Percentiles rank a stretch among this genome's conserved stretches.
Conservation (phyloP, 169 alveolate species). For the Besnoitia besnoiti region DNA sequence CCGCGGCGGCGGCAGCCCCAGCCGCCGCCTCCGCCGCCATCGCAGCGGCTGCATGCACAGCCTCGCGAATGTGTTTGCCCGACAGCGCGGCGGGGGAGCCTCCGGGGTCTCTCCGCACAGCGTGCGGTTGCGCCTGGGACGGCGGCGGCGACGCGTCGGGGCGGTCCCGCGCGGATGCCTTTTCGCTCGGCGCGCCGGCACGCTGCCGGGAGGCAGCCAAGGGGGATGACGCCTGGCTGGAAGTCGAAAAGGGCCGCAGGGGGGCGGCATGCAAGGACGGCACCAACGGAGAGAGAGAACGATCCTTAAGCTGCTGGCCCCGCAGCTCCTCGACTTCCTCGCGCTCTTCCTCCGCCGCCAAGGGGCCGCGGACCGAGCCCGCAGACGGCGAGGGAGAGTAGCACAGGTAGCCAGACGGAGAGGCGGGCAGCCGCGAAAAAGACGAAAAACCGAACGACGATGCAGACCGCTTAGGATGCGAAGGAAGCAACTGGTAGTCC, state of each 20-base stretch:
- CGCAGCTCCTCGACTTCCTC: background rate
- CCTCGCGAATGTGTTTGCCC: background rate
- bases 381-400: background rate
- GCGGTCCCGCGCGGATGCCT: too few species aligned
- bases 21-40: slow-evolving; percentile 33
- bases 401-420: slow-evolving; percentile 6
- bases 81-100: background rate
- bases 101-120: background rate
- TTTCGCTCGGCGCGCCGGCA: too few species aligned
- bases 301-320: background rate
- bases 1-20: background rate
- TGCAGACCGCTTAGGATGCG: background rate
- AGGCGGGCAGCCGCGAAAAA: background rate
- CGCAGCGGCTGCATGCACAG: slow-evolving; percentile 29
- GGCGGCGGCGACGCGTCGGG: too few species aligned
- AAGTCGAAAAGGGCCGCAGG: too few species aligned
- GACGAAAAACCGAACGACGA: background rate
- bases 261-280: too few species aligned
- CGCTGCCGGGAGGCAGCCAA: too few species aligned
- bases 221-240: too few species aligned
- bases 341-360: slow-evolving; percentile 20
- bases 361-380: background rate
- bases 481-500: slow-evolving; percentile 27
- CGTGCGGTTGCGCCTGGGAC: too few species aligned
- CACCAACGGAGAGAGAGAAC: background rate